Conservation (phyloP, 805 yeast species). For the Torulaspora franciscae region DNA sequence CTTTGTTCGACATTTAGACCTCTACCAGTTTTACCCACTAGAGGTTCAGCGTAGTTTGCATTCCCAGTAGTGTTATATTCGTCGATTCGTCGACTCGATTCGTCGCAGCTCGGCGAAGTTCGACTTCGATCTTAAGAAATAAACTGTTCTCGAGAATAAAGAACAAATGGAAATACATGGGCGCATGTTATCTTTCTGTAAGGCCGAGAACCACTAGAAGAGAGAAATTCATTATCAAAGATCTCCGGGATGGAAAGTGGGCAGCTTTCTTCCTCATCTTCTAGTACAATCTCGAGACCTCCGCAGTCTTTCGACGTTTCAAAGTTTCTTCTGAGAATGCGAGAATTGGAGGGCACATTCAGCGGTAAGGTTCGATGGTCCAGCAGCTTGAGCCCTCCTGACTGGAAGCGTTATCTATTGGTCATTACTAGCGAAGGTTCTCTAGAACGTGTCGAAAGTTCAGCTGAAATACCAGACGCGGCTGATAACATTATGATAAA, state of each 20-base stretch:
- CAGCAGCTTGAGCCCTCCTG: constrained; percentile 15
- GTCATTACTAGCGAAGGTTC: constrained; percentile 17
- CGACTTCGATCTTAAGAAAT: too few species aligned
- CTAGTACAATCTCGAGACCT: neutral
- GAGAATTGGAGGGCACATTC: constrained; percentile 20
- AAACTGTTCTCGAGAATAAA: too few species aligned
- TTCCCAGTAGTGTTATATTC: constrained; percentile 60
- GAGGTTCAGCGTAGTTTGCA: constrained; percentile 72
- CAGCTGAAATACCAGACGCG: neutral
- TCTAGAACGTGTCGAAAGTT: neutral
- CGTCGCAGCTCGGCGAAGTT: too few species aligned
- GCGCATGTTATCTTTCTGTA: neutral
- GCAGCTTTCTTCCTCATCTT: neutral
- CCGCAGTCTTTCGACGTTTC: constrained; percentile 7
- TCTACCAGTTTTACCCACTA: constrained; percentile 70
- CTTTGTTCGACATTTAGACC: constrained; percentile 68
- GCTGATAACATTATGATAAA: constrained; percentile 16
- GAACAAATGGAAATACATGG: too few species aligned
- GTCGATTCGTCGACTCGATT: too few species aligned
- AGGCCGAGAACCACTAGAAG: neutral
- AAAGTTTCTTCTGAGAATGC: constrained; percentile 8
- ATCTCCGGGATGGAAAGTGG: neutral
- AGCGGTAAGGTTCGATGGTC: constrained; percentile 26
- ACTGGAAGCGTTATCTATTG: constrained; percentile 25
- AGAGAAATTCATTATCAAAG: neutral